Evolutionary conservation across 495 filamentous ascomycete species (phyloP), one percentile per base, ranked within the genome.

Genomic region (Aspergillus sclerotioniger): DNA sequence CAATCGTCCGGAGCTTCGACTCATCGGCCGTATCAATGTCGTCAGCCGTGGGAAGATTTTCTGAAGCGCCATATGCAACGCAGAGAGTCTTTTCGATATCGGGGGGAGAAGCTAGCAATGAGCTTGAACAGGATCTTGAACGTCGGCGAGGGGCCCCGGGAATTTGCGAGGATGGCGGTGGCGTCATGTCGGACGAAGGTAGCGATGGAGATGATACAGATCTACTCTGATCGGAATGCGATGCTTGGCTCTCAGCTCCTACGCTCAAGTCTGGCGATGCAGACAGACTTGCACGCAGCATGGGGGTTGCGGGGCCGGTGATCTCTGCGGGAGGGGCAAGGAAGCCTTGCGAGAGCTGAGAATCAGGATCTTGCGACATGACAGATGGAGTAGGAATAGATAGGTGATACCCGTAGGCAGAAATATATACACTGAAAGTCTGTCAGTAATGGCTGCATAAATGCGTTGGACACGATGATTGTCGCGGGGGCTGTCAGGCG

Each of bases 91-190:
- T 77, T 37, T 81, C 79, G 37, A 87, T 58, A 29, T 84, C 84
- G 7, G 81, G 76, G 37, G 86, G 85, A 20, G 87, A 85, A 20
- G 84, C 73, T 58, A 70, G 75, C 65, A 60, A 74, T 60, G 75
- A 75, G 59, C 68, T 77, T 43, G 76, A 78, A 66, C 67, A 71
- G 17, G 76, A 73, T 9, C 71, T 66, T 50, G 71, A 69, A 8
- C 64, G 47, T 66, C 56, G 75, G 52, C 64, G 75, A 61, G 64
- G 76, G 60, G 74, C 71, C 37, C 67, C 70, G 3, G 79, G 79
- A 19, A 83, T 67, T 65, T 92, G 89, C 6, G 87, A 85, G 2
- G 89, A 91, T 0, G 88, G 89, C 10, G 89, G 89, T 0, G 89
- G 89, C 5, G 89, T 91, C 71, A 91, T 76, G 52, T 80, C 76